Conservation (phyloP, 2,329 filamentous ascomycete species). For the Eutypella sp. region DNA sequence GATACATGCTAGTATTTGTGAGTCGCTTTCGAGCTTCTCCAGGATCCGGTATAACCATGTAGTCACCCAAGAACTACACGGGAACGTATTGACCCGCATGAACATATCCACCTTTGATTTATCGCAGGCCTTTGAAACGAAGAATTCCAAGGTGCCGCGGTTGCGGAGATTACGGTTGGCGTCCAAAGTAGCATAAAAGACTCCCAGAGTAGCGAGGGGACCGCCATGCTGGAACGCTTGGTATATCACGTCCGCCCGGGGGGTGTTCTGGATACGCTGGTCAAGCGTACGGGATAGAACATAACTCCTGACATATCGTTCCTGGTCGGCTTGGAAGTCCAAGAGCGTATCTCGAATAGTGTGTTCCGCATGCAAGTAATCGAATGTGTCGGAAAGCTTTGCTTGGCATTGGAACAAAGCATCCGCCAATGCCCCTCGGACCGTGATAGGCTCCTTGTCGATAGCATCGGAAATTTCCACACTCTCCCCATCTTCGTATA, state of each 20-base stretch:
- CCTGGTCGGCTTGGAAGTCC: neutral
- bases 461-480: neutral
- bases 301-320: slow-evolving; percentile 2
- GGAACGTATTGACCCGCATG: slow-evolving; percentile 3
- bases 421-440: neutral
- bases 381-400: neutral
- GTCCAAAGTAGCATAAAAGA: slow-evolving; percentile 7
- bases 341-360: neutral
- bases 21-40: neutral
- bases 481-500: neutral
- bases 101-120: slow-evolving; percentile 4
- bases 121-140: slow-evolving; percentile 1
- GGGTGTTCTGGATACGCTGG: neutral
- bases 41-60: slow-evolving; percentile 2
- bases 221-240: slow-evolving; percentile 2
- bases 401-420: neutral
- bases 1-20: slow-evolving; percentile 4
- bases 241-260: slow-evolving; percentile 1
- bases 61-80: slow-evolving; percentile 2
- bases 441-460: neutral
- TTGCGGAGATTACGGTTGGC: slow-evolving; percentile 4
- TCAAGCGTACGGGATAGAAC: slow-evolving; percentile 4
- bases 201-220: slow-evolving; percentile 1
- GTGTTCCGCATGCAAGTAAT: neutral
- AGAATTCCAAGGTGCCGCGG: slow-evolving; percentile 6